A percentile compares a stretch with the other conserved stretches of the same genome.
Conservation (phyloP, 805 yeast genomes). For the Candida coquimbonensis region DNA sequence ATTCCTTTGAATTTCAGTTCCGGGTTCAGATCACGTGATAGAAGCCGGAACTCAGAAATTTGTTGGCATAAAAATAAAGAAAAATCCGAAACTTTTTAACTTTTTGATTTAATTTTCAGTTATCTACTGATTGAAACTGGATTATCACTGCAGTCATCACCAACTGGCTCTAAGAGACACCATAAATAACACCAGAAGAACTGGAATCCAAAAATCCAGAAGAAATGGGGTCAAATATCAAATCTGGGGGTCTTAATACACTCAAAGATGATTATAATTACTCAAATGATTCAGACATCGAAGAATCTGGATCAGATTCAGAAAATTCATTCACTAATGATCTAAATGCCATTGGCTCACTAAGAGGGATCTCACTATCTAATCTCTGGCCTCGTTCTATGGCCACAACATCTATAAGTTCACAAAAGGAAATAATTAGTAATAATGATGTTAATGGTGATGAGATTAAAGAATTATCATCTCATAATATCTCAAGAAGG, state of each 20-base stretch:
- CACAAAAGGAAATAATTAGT: too few species aligned
- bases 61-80: too few species aligned
- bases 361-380: conserved; percentile 8
- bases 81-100: too few species aligned
- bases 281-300: conserved; percentile 7
- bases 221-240: neutral
- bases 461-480: neutral
- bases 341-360: conserved; percentile 43
- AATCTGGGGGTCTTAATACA: neutral
- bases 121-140: too few species aligned
- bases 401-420: too few species aligned
- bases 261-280: neutral
- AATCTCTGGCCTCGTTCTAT: conserved; percentile 12
- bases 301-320: conserved; percentile 9
- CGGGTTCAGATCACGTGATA: too few species aligned
- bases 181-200: too few species aligned
- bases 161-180: too few species aligned
- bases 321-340: conserved; percentile 37
- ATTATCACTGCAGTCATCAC: too few species aligned
- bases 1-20: too few species aligned
- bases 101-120: too few species aligned
- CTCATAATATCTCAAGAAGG: conserved; percentile 15
- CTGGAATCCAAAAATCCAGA: neutral
- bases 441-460: neutral
- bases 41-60: too few species aligned